These are phyloP conservation scores for Spergularia marina DNA, from an alignment of 148 eudicot genomes.

Conservation along the genomic window DNA sequence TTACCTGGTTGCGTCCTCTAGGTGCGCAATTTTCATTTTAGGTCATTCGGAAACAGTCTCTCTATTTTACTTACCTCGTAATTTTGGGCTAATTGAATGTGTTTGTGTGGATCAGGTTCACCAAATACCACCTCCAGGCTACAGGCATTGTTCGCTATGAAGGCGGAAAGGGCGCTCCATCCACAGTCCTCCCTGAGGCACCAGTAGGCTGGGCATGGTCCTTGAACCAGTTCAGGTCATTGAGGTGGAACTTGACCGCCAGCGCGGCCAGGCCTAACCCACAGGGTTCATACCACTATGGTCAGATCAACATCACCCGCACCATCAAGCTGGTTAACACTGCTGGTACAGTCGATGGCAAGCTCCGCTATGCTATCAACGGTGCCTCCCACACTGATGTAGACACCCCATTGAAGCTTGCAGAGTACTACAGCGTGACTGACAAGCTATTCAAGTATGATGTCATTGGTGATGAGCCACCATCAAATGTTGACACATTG, in stretches of 20 bases:
- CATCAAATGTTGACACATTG: conserved; percentile 18
- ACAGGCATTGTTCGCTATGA: conserved; percentile 40
- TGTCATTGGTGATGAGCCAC: conserved; percentile 38
- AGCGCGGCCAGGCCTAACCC: conserved; percentile 85
- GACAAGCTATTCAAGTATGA: conserved; percentile 53
- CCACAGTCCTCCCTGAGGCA: conserved; percentile 45
- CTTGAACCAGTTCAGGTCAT: conserved; percentile 59
- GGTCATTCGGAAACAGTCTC: too few species aligned
- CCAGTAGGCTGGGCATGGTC: conserved; percentile 62
- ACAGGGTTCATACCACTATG: conserved; percentile 75
- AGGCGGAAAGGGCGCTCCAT: conserved; percentile 38
- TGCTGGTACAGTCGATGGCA: conserved; percentile 39
- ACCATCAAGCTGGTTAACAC: conserved; percentile 59
- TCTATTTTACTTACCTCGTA: too few species aligned
- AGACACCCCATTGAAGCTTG: conserved; percentile 60
- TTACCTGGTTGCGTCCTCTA: conserved; percentile 54
- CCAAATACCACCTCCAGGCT: conserved; percentile 42
- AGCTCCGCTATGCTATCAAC: conserved; percentile 60
- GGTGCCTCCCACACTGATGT: conserved; percentile 53
- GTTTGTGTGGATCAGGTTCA: conserved; percentile 34
- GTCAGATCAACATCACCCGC: conserved; percentile 56
- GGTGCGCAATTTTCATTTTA: neutral
- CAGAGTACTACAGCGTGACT: conserved; percentile 42
- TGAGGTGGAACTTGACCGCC: conserved; percentile 73
- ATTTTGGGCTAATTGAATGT: neutral